Evolutionary conservation across 73 alveolate species (phyloP).

Genomic region (Paramecium primaurelia): DNA sequence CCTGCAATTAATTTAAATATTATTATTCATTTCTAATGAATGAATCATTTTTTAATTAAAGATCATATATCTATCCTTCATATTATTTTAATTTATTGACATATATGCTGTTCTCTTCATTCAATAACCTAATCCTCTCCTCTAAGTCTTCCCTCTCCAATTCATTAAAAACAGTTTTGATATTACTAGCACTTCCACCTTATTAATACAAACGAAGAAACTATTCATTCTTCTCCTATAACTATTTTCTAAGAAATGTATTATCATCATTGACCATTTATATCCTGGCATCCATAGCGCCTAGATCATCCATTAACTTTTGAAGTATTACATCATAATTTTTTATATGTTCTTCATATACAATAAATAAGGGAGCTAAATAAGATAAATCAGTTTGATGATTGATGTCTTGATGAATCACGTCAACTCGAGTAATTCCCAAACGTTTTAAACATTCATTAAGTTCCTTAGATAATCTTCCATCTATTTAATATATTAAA

Average conservation of each 20-base stretch:
- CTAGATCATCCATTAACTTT: slow-evolving; percentile 15
- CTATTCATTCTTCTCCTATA: neutral
- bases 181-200: neutral
- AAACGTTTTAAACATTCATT: neutral
- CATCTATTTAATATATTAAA: neutral
- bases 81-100: neutral
- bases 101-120: slow-evolving; percentile 13
- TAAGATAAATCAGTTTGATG: neutral
- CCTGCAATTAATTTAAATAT: neutral
- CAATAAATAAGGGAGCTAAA: slow-evolving; percentile 29
- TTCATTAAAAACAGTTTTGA: neutral
- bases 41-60: neutral
- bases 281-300: slow-evolving; percentile 4
- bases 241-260: neutral
- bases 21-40: neutral
- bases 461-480: slow-evolving; percentile 9
- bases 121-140: slow-evolving; percentile 16
- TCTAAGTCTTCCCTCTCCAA: slow-evolving; percentile 9
- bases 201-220: neutral
- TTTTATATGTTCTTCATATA: slow-evolving; percentile 20
- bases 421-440: slow-evolving; percentile 7
- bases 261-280: neutral
- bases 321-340: neutral
- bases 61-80: slow-evolving; percentile 10
- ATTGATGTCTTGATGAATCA: neutral